Evolutionary conservation across 257 asterid genomes (phyloP).

Genomic region (Anisodus tanguticus): DNA sequence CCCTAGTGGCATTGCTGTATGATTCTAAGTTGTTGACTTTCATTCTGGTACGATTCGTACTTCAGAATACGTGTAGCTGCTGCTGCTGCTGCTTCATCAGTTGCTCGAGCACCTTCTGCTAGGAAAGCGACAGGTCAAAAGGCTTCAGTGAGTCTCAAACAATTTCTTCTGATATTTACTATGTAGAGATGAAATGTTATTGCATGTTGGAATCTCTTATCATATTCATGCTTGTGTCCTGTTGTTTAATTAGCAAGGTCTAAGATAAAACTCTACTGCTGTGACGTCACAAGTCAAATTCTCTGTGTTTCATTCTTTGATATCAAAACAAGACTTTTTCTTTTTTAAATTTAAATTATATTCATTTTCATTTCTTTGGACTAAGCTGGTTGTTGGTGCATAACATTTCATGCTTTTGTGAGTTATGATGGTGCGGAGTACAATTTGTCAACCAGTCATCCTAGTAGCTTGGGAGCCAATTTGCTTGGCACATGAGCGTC

Average conservation of each 20-base stretch:
- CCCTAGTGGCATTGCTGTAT: background rate
- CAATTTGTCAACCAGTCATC: background rate
- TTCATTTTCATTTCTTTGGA: background rate
- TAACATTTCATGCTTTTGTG: slow-evolving; percentile 18
- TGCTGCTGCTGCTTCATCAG: slow-evolving; percentile 69
- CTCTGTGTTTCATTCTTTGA: background rate
- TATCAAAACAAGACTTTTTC: background rate
- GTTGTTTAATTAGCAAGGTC: background rate
- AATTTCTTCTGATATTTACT: slow-evolving; percentile 17
- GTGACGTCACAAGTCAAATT: background rate
- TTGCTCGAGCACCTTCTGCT: slow-evolving; percentile 79
- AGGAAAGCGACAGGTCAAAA: slow-evolving; percentile 52
- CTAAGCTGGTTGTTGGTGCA: background rate
- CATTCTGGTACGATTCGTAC: slow-evolving; percentile 30
- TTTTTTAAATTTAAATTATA: background rate
- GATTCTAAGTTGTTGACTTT: slow-evolving; percentile 10
- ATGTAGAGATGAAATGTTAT: slow-evolving; percentile 23
- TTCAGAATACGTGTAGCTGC: slow-evolving; percentile 95
- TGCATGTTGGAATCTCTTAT: slow-evolving; percentile 8
- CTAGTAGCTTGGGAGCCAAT: background rate
- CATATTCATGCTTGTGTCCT: background rate
- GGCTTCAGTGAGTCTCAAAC: slow-evolving; percentile 45
- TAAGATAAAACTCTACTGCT: background rate
- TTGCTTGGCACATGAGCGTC: background rate
- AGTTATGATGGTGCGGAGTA: background rate